phyloP scores from a whole-genome alignment of 352 stramenopile species.

The Phytophthora pluvialis region DNA sequence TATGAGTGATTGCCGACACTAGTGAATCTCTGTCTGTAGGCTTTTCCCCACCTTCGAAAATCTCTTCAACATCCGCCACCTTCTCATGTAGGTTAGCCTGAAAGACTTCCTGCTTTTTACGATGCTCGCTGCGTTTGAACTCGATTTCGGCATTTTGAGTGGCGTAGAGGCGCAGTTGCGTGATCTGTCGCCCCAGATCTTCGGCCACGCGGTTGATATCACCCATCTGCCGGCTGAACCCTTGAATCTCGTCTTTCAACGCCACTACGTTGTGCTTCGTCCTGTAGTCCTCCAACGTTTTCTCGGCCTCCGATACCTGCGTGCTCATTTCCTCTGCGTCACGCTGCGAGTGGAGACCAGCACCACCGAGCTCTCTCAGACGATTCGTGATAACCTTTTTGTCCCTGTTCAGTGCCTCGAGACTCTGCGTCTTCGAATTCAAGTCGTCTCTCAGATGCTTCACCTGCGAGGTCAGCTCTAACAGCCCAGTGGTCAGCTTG shows the following conservation, averaged over 20 bases:
- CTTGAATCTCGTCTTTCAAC: conserved; percentile 57
- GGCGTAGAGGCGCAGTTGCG: conserved; percentile 56
- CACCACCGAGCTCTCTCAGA: conserved; percentile 49
- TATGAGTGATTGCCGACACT: conserved; percentile 13
- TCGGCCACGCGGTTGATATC: conserved; percentile 51
- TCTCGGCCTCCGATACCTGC: conserved; percentile 54
- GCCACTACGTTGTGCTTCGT: conserved; percentile 42
- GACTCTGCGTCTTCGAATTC: conserved; percentile 50
- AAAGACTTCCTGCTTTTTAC: conserved; percentile 53
- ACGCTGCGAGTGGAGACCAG: conserved; percentile 48
- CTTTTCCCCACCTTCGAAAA: conserved; percentile 34
- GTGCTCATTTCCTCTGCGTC: conserved; percentile 58
- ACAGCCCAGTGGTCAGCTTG: conserved; percentile 50
- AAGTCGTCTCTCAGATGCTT: conserved; percentile 59
- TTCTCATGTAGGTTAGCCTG: conserved; percentile 53
- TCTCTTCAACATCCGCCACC: conserved; percentile 45
- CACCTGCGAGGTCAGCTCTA: conserved; percentile 56
- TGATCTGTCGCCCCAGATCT: conserved; percentile 59
- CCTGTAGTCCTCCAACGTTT: conserved; percentile 50
- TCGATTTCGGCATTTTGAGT: conserved; percentile 57
- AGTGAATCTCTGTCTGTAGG: conserved; percentile 44
- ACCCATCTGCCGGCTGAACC: conserved; percentile 49
- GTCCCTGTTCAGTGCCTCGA: conserved; percentile 47
- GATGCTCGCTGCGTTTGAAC: conserved; percentile 50
- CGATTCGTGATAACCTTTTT: conserved; percentile 46